phyloP scores from a whole-genome alignment of 805 yeast genomes.

The Sugiyamaella valdiviana region DNA sequence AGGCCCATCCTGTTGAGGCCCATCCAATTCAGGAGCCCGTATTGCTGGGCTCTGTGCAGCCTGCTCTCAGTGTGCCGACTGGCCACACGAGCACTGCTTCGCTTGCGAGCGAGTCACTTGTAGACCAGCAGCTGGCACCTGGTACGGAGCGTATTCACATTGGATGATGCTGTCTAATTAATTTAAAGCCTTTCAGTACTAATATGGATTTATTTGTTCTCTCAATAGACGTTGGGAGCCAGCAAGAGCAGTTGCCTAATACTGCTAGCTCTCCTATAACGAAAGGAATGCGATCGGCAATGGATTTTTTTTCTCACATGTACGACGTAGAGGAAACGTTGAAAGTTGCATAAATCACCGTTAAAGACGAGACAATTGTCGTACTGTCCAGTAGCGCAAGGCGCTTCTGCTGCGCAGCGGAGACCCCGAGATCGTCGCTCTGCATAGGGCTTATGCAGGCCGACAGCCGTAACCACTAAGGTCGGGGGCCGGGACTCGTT shows the following conservation, averaged over 20 bases:
- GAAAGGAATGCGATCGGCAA: too few relatives aligned
- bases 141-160: conserved; percentile 3
- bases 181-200: too few relatives aligned
- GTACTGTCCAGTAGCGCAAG: too few relatives aligned
- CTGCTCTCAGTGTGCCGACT: not conserved
- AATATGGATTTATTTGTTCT: not conserved
- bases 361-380: too few relatives aligned
- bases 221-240: not conserved
- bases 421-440: not conserved
- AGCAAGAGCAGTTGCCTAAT: too few relatives aligned
- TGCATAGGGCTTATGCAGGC: not conserved
- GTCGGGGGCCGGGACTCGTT: not conserved
- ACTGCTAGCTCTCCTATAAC: too few relatives aligned
- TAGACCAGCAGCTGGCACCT: not conserved
- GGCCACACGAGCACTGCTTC: conserved; percentile 1
- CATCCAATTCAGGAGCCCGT: too few relatives aligned
- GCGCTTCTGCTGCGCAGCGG: not conserved
- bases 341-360: too few relatives aligned
- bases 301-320: too few relatives aligned
- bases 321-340: too few relatives aligned
- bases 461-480: not conserved
- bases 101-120: not conserved
- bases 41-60: not conserved
- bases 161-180: not conserved
- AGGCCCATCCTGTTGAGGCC: not conserved